Base-by-base conservation (phyloP, 495 filamentous ascomycete species). In the Podospora conica region DNA sequence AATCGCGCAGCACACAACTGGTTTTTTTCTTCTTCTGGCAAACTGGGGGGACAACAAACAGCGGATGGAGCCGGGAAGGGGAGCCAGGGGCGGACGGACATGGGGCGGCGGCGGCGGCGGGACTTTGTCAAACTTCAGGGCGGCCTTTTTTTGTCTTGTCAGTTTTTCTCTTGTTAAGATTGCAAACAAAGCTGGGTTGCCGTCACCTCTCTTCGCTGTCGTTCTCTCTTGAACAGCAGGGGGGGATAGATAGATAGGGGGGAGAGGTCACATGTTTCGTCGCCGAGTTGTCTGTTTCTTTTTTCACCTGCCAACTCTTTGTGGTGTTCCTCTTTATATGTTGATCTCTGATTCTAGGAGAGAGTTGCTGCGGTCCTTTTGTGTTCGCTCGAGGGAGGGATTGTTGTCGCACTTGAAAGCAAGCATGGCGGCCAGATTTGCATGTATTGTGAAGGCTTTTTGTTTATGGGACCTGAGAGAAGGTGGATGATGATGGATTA, bases 181-280 rank as follows among this genome's bases (percentile, higher is more conserved):
- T 68, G 66, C 66, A 65, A 68, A 65, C 62, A 68, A 68, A 65
- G 63, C 65, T 68, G 66, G 66, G 60, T 68, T 68, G 66, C 66
- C 61, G 20, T 66, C 59, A 33, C 11, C 31, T 15, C 31, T 18
- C 33, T 40, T 40, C 15, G 33, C 18, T 48, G 6, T 48, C 21
- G 9, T n/a, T 56, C 4, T 57, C 31, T 24, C 55, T 57, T 27
- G 55, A 57, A 56, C 20, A n/a, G 18, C 11, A 27, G 55, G 21
- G 22, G 53, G 18, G 25, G 25, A 6, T 2, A 6, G 25, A 6
- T 2, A 6, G 25, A 6, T 2, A 3, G 2, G 25, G 25, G 40
- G 40, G n/a, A 9, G 33, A 18, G 40, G 40, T 48, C 15, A 48
- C 40, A 2, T 48, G 31, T 33, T 33, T 33, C 12, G 12, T 33